phyloP scores from a whole-genome alignment of 2,329 filamentous ascomycete genomes.

The Ophiocordyceps polyrhachis-furcata region DNA sequence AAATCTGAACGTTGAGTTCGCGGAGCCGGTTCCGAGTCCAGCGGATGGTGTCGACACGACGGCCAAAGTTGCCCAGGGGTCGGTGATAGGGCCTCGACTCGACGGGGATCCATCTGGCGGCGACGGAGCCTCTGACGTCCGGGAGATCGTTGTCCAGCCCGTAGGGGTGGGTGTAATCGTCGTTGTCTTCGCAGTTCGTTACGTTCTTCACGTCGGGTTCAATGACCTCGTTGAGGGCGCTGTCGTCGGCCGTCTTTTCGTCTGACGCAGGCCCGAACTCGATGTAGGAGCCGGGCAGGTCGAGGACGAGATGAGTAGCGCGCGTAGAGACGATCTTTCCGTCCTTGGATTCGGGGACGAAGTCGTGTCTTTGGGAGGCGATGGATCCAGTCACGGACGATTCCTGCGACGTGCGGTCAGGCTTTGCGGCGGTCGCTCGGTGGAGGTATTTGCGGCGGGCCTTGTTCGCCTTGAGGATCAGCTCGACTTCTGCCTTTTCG shows the following conservation, averaged over 20 bases:
- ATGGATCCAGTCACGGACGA: background rate
- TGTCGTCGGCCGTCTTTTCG: background rate
- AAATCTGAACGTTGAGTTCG: conserved; percentile 20
- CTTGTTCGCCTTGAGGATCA: conserved; percentile 63
- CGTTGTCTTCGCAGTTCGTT: conserved; percentile 11
- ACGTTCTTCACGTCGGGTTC: background rate
- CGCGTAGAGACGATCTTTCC: background rate
- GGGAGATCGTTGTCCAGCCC: conserved; percentile 16
- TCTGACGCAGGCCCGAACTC: background rate
- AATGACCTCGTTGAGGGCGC: background rate
- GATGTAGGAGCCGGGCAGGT: conserved; percentile 2
- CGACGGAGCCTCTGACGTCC: conserved; percentile 31
- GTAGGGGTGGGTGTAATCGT: conserved; percentile 18
- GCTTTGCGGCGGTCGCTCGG: background rate
- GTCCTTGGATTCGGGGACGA: background rate
- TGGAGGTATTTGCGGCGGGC: conserved; percentile 38
- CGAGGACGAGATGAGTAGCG: conserved; percentile 1
- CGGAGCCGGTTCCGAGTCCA: conserved; percentile 48
- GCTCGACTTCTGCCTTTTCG: conserved; percentile 69
- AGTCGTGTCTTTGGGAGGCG: conserved; percentile 1
- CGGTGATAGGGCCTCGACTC: conserved; percentile 61
- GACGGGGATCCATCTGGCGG: conserved; percentile 53
- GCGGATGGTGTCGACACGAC: conserved; percentile 88
- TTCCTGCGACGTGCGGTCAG: conserved; percentile 1
- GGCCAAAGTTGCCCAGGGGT: conserved; percentile 49